Evolutionary conservation across 2,329 filamentous ascomycete species (phyloP).

Genomic region (Hansfordia pulvinata): DNA sequence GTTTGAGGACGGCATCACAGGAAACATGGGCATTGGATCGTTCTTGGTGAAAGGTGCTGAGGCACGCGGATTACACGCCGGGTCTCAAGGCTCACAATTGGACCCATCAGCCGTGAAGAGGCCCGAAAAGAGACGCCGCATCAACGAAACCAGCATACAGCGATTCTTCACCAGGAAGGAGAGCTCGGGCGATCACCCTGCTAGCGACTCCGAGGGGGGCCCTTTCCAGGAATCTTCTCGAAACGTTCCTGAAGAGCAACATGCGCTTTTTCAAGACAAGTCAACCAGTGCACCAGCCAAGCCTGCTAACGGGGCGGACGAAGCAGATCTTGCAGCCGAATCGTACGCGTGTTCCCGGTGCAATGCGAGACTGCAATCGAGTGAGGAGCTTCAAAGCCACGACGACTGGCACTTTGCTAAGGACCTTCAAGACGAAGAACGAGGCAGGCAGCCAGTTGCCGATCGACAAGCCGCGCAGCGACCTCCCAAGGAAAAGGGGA

Average conservation of each 20-base stretch:
- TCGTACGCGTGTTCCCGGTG: slow-evolving; percentile 47
- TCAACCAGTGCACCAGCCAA: too few relatives aligned
- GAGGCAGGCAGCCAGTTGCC: slow-evolving; percentile 32
- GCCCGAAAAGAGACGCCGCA: slow-evolving; percentile 27
- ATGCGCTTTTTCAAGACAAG: too few relatives aligned
- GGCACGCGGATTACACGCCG: slow-evolving; percentile 36
- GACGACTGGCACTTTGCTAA: slow-evolving; percentile 91
- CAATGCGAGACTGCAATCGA: slow-evolving; percentile 39
- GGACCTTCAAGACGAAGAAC: slow-evolving; percentile 57
- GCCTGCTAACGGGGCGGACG: neutral
- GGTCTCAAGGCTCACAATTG: slow-evolving; percentile 11
- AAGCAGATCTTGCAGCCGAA: neutral
- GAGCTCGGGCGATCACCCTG: slow-evolving; percentile 15
- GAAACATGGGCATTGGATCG: slow-evolving; percentile 73
- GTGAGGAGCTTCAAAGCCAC: slow-evolving; percentile 58
- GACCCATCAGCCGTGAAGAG: slow-evolving; percentile 16
- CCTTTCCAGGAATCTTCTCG: too few relatives aligned
- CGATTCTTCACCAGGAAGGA: slow-evolving; percentile 39
- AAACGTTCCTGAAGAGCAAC: neutral
- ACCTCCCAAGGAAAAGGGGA: slow-evolving; percentile 17
- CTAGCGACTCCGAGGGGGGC: slow-evolving; percentile 10
- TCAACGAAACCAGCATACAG: slow-evolving; percentile 36
- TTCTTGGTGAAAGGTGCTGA: slow-evolving; percentile 73
- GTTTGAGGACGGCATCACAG: slow-evolving; percentile 75
- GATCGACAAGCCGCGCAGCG: slow-evolving; percentile 18